Evolutionary conservation across 2,329 filamentous ascomycete species (phyloP), one percentile per base, ranked within the genome.

Genomic region (Chaetomiaceae sp.): DNA sequence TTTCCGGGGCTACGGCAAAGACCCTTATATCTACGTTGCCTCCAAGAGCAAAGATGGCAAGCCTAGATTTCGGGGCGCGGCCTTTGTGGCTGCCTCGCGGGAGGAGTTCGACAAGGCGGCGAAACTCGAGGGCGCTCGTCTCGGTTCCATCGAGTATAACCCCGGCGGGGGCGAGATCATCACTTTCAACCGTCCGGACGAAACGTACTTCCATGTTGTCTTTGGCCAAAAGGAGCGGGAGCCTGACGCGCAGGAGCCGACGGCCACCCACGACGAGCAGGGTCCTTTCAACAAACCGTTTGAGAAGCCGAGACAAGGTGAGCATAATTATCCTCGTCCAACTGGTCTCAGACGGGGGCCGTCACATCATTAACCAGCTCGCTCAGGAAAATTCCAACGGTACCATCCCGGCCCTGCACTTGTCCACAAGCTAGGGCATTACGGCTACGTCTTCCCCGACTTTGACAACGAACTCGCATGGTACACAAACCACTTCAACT

Each of bases 121-220:
- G 1, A 60, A 63, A 2, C 67, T 79, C 30, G 63, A 74, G 44
- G 70, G 74, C 6, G 33, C 33, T 4, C 14, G 13, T 16, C 14
- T 35, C 33, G 33, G 33, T 16, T 35, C 33, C 33, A 16, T 35
- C 20, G 55, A 55, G 1, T 72, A 76, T 53, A 75, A 73, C 0
- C 77, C 77, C 0, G 76, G 77, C 3, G 75, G 75, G 6, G 78
- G 78, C 21, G 68, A 73, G 50, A 65, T 71, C 12, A 75, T 82
- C 4, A 76, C 71, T 0, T 73, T 78, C 54, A 66, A 68, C 47
- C 71, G 76, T 43, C 72, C 75, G 0, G 69, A 80, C 2, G 76
- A 81, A 50, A 74, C 72, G 2, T 81, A 73, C 54, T 72, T 82
- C 57, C 77, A 81, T 59, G 67, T 83, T 0, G 71, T 83, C 1